Percentiles rank a stretch among this genome's conserved stretches.
Conservation (phyloP, 2,329 filamentous ascomycete genomes). For the Alternaria ventricosa region DNA sequence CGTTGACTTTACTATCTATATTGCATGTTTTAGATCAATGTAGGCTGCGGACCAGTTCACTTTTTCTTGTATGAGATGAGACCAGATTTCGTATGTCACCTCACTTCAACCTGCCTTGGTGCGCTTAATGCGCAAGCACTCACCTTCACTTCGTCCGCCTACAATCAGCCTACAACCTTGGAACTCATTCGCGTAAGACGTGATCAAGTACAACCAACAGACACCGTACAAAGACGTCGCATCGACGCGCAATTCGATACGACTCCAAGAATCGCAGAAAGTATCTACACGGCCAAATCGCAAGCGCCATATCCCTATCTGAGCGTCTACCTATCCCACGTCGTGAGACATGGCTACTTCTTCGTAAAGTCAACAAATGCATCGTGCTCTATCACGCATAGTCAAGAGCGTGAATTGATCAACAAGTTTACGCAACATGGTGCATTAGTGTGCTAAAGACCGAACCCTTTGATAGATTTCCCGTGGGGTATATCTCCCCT, state of each 20-base stretch:
- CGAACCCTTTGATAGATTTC: conserved; percentile 1
- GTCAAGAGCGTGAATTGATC: background rate
- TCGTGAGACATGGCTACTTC: background rate
- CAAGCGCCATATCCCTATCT: background rate
- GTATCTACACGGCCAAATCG: background rate
- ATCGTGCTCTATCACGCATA: background rate
- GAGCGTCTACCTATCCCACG: background rate
- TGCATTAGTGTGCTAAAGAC: background rate
- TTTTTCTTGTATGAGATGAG: no score
- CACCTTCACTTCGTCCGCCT: no score
- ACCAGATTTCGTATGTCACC: background rate
- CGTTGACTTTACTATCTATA: no score
- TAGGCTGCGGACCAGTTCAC: no score
- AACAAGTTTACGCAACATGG: background rate
- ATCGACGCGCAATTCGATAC: background rate
- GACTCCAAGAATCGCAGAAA: background rate
- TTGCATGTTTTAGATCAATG: no score
- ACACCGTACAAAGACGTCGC: background rate
- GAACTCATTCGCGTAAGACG: background rate
- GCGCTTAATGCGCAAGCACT: background rate
- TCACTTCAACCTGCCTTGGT: background rate
- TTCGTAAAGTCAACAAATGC: background rate
- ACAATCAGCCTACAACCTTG: background rate
- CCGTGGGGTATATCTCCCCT: conserved; percentile 5
- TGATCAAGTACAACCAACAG: background rate